phyloP scores from a whole-genome alignment of 495 filamentous ascomycete genomes.

The Aspergillus carlsbadensis region DNA sequence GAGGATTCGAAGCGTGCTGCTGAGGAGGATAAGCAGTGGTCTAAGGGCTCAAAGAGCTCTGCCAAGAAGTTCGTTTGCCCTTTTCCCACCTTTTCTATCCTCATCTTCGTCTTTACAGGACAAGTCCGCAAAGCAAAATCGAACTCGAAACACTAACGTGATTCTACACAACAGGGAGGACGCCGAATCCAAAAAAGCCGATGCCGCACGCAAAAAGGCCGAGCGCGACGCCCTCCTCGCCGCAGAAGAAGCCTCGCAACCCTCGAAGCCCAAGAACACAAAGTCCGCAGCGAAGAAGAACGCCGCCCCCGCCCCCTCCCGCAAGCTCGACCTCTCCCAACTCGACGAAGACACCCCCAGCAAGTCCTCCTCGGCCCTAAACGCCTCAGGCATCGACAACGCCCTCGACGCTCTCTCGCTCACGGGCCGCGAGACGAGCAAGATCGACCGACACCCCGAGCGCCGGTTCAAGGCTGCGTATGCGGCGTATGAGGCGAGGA shows the following conservation, averaged over 20 bases:
- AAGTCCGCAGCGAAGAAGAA: slow-evolving; percentile 69
- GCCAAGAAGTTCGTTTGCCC: slow-evolving; percentile 73
- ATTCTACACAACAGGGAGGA: slow-evolving; percentile 59
- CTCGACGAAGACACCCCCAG: slow-evolving; percentile 54
- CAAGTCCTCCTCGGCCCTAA: slow-evolving; percentile 55
- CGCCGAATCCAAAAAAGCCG: slow-evolving; percentile 80
- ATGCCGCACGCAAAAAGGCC: slow-evolving; percentile 82
- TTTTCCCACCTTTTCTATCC: background rate
- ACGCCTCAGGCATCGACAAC: slow-evolving; percentile 85
- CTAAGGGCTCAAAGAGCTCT: slow-evolving; percentile 77
- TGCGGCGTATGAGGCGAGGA: slow-evolving; percentile 79
- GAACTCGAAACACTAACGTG: slow-evolving; percentile 16
- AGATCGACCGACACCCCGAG: slow-evolving; percentile 86
- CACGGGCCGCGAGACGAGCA: slow-evolving; percentile 51
- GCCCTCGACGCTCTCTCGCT: slow-evolving; percentile 80
- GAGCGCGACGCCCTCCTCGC: slow-evolving; percentile 79
- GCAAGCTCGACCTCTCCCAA: slow-evolving; percentile 63
- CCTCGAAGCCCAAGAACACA: slow-evolving; percentile 56
- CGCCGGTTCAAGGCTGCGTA: slow-evolving; percentile 84
- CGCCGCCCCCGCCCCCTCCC: slow-evolving; percentile 36
- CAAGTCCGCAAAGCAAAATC: background rate
- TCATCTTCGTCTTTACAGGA: background rate
- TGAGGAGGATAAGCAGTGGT: slow-evolving; percentile 76
- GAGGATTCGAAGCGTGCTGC: slow-evolving; percentile 65
- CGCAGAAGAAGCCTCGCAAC: slow-evolving; percentile 72